Percentiles rank a stretch among this genome's conserved stretches.
Evolutionary conservation across 768 basidiomycete genomes (phyloP).

Genomic region (Leccinum imitatum): DNA sequence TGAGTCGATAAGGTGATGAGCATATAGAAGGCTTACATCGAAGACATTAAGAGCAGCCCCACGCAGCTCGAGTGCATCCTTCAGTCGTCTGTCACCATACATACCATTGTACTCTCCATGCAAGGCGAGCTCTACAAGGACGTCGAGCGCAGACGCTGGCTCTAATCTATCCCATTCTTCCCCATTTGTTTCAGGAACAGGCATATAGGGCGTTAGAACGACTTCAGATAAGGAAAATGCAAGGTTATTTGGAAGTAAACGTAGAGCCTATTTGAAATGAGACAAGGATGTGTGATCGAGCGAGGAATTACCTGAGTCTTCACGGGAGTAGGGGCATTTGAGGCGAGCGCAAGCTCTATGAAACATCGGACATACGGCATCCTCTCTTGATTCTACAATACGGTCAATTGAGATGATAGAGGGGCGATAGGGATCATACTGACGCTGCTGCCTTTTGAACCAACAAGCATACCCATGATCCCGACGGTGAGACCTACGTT

Average conservation of each 20-base stretch:
- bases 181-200: constrained; percentile 79
- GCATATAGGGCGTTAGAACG: constrained; percentile 68
- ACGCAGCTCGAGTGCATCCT: constrained; percentile 72
- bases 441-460: constrained; percentile 66
- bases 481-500: constrained; percentile 80
- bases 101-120: constrained; percentile 86
- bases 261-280: constrained; percentile 49
- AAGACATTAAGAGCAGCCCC: constrained; percentile 79
- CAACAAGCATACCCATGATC: constrained; percentile 82
- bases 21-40: constrained; percentile 55
- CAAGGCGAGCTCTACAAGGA: constrained; percentile 75
- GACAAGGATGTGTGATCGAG: constrained; percentile 16
- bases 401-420: constrained; percentile 3
- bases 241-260: constrained; percentile 52
- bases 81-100: constrained; percentile 54
- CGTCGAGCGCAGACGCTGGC: constrained; percentile 76
- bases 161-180: constrained; percentile 94
- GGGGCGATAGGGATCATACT: constrained; percentile 27
- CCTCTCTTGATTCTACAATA: constrained; percentile 52
- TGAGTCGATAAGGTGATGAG: not conserved
- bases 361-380: constrained; percentile 71
- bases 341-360: constrained; percentile 84
- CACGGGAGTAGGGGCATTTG: constrained; percentile 86
- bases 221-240: constrained; percentile 67
- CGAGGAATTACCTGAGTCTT: constrained; percentile 72